A percentile compares a stretch with the other conserved stretches of the same genome.
These are phyloP conservation scores for Starmerella vaccinii DNA, from an alignment of 805 yeast species.

Conservation along the genomic window DNA sequence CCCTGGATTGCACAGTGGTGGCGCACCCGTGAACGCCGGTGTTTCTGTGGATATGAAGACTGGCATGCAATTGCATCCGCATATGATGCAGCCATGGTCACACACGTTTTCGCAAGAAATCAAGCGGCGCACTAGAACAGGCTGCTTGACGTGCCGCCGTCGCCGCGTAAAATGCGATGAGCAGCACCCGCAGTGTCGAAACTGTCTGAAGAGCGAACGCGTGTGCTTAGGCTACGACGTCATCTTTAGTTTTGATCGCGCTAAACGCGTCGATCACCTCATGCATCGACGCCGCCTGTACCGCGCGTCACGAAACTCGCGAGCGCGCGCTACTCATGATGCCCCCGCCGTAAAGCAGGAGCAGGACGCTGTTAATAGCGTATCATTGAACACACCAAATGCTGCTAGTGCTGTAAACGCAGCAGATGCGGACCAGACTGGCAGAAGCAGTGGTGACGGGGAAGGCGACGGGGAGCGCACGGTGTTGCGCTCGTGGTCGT, in stretches of 20 bases:
- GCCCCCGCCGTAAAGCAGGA: neutral
- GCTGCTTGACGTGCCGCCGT: constrained; percentile 63
- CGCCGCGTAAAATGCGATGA: constrained; percentile 70
- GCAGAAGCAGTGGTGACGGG: neutral
- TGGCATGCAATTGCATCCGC: neutral
- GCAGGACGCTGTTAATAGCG: neutral
- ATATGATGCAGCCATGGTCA: constrained; percentile 7
- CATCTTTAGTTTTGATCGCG: constrained; percentile 23
- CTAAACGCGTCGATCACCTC: constrained; percentile 8
- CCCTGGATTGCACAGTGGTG: neutral
- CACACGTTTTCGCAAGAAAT: constrained; percentile 25
- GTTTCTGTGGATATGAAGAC: neutral
- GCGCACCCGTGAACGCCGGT: neutral
- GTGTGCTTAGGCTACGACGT: constrained; percentile 59
- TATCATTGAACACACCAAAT: neutral
- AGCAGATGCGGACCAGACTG: neutral
- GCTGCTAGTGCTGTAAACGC: neutral
- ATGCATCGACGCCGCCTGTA: constrained; percentile 3
- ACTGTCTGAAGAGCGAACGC: constrained; percentile 56
- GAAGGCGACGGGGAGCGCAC: neutral
- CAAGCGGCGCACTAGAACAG: constrained; percentile 59
- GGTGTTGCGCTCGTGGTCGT: constrained; percentile 22
- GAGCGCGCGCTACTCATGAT: neutral
- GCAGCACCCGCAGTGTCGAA: constrained; percentile 55
- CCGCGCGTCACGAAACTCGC: constrained; percentile 4